phyloP scores from a whole-genome alignment of 495 filamentous ascomycete genomes.

The Viridothelium virens region DNA sequence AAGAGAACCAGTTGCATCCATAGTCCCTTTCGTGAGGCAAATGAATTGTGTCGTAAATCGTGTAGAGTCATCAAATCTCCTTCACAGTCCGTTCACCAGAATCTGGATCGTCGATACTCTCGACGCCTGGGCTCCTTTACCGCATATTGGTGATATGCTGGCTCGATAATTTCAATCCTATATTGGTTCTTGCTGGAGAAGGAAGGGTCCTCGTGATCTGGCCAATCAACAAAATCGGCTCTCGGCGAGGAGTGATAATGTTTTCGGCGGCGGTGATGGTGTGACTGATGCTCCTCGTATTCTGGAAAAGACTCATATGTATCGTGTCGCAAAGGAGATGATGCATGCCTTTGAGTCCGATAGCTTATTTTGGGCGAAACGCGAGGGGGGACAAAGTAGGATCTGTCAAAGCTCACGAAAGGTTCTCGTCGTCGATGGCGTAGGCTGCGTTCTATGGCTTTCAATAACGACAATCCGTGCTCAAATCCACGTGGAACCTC shows the following conservation, averaged over 20 bases:
- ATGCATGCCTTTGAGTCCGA: neutral
- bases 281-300: neutral
- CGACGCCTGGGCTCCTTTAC: neutral
- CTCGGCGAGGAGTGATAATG: neutral
- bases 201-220: neutral
- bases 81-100: neutral
- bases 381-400: slow-evolving; percentile 29
- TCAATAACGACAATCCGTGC: slow-evolving; percentile 31
- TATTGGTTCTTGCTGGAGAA: neutral
- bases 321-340: neutral
- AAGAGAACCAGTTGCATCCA: no score
- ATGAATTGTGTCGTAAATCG: neutral
- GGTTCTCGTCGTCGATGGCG: slow-evolving; percentile 25
- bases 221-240: neutral
- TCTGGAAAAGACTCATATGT: slow-evolving; percentile 2
- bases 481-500: slow-evolving; percentile 32
- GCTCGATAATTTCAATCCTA: slow-evolving; percentile 1
- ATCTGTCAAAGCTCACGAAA: slow-evolving; percentile 31
- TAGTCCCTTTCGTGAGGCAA: no score
- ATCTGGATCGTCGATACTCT: slow-evolving; percentile 9
- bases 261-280: slow-evolving; percentile 1
- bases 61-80: neutral
- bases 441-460: slow-evolving; percentile 28
- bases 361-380: neutral
- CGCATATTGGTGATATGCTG: neutral